Percentiles rank a stretch among this genome's conserved stretches.
phyloP scores from a whole-genome alignment of 2,329 filamentous ascomycete genomes.

The Microsporum canis region DNA sequence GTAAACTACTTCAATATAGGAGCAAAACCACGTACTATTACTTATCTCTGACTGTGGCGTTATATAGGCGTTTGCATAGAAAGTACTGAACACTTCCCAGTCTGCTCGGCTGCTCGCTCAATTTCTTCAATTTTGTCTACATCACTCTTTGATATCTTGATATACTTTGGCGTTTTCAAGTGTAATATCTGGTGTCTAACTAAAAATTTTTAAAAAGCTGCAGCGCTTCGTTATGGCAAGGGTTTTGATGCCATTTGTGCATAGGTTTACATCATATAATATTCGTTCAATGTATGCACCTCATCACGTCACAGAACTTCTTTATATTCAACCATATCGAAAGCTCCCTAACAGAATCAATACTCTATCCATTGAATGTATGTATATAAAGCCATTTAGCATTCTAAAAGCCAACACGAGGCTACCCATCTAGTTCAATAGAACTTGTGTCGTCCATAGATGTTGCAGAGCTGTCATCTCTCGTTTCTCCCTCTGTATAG shows the following conservation, averaged over 20 bases:
- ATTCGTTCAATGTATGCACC: too few relatives aligned
- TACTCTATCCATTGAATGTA: not conserved
- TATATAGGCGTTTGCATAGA: not conserved
- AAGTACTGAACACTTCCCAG: not conserved
- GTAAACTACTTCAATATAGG: not conserved
- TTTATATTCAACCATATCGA: too few relatives aligned
- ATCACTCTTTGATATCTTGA: not conserved
- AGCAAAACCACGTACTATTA: not conserved
- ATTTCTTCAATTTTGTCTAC: not conserved
- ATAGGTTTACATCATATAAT: too few relatives aligned
- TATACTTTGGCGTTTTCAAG: not conserved
- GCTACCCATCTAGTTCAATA: not conserved
- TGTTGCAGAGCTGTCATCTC: not conserved
- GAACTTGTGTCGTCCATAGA: not conserved
- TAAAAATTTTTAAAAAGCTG: too few relatives aligned
- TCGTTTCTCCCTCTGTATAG: not conserved
- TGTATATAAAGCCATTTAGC: not conserved
- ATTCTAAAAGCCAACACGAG: not conserved
- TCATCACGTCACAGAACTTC: too few relatives aligned
- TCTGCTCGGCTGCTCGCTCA: not conserved
- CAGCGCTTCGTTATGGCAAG: not conserved
- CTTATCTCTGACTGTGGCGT: not conserved
- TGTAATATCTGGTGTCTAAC: not conserved
- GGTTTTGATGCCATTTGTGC: not conserved
- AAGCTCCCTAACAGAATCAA: not conserved